Evolutionary conservation across 192 early-diverging fungal species (phyloP), one percentile per base, ranked within the genome.

Genomic region (Coemansia sp.): DNA sequence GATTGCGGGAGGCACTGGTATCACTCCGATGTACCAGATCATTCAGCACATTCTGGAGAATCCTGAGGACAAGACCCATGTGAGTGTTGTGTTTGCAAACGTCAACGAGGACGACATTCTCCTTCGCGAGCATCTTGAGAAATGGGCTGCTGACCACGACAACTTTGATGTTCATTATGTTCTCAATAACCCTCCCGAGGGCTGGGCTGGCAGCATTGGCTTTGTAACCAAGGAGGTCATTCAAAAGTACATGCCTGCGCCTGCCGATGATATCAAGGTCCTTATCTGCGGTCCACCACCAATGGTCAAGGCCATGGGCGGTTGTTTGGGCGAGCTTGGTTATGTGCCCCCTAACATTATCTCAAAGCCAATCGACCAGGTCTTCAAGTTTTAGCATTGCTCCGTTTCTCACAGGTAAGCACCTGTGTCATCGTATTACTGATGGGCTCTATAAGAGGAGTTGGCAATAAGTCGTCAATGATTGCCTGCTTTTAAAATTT

Each of bases 11-110:
- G 95, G 95, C 61, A 94, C 95, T 55, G 95, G 91, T n/a, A 92
- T 98, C 68, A 95, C 96, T 1, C 96, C 96, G 56, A 98, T 98
- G 96, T 86, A 92, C 63, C 95, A 90, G 89, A 90, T 99, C 64
- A 92, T 97, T 55, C 91, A 92, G 56, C 89, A 90, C 37, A 87
- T 97, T 26, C 66, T 92, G 63, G 87, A 88, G 60, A 92, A 99
- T 80, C 93, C 93, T 21, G 76, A 85, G 40, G 97, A 99, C 74
- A 89, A 89, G 73, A 99, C 97, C 37, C 85, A 85, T 49, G 73
- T 98, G 49, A 90, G 76, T 71, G 84, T 99, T n/a, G 84, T 97
- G 58, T 99, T 93, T 85, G 94, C 93, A 67, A 99, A 99, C 77
- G 91, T 94, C 48, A 91, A 78, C 8, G 86, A 88, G 51, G 90